Conservation (phyloP, 176 grass and related monocot species). For the Raddia distichophylla region DNA sequence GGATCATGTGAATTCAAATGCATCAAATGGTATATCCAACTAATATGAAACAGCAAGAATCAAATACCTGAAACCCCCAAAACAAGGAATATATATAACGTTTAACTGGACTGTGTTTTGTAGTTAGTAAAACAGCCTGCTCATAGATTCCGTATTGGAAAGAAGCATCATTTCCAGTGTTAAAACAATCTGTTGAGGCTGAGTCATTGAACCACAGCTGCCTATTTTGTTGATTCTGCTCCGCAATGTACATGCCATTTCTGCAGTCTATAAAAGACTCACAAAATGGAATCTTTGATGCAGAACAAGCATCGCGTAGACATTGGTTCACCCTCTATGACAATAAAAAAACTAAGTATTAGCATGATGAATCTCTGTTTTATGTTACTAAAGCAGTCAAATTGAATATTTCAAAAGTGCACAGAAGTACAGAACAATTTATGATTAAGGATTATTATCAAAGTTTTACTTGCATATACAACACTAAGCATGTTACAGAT, state of each 20-base stretch:
- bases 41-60: slow-evolving; percentile 8
- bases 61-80: slow-evolving; percentile 96
- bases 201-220: slow-evolving; percentile 54
- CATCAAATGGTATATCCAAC: slow-evolving; percentile 11
- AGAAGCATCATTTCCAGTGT: slow-evolving; percentile 8
- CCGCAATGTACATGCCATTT: slow-evolving; percentile 12
- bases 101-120: slow-evolving; percentile 60
- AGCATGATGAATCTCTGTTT: not conserved
- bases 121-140: slow-evolving; percentile 73
- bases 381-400: not conserved
- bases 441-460: not conserved
- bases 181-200: slow-evolving; percentile 64
- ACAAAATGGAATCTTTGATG: slow-evolving; percentile 47
- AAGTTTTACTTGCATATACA: not conserved
- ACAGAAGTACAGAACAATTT: not conserved
- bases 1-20: not conserved
- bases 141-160: slow-evolving; percentile 89
- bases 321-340: slow-evolving; percentile 96
- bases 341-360: slow-evolving; percentile 33
- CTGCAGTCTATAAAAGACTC: slow-evolving; percentile 71
- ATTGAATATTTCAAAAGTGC: not conserved
- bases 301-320: slow-evolving; percentile 66
- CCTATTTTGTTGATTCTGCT: slow-evolving; percentile 27
- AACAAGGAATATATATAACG: slow-evolving; percentile 93
- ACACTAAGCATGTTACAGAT: not conserved